A percentile compares a stretch with the other conserved stretches of the same genome.
These are phyloP conservation scores for Coemansia sp. DNA, from an alignment of 192 early-diverging fungal genomes.

Conservation along the genomic window DNA sequence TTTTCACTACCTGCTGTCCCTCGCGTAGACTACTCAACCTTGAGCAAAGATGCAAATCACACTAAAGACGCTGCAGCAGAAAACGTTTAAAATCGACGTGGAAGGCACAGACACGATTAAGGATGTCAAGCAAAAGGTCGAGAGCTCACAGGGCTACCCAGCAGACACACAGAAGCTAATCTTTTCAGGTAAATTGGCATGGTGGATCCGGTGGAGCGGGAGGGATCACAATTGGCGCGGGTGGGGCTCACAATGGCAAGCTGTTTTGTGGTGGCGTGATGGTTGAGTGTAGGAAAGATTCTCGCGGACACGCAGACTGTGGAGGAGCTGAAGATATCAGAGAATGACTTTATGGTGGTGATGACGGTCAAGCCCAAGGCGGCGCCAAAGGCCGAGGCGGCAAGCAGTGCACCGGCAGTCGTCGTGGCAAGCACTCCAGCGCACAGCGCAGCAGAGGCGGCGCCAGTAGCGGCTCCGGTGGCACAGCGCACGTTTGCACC, in stretches of 20 bases:
- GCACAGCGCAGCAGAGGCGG: constrained; percentile 27
- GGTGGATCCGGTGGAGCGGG: background rate
- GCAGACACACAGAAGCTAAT: constrained; percentile 81
- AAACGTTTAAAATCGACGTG: constrained; percentile 74
- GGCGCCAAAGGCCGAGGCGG: constrained; percentile 35
- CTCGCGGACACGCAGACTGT: constrained; percentile 73
- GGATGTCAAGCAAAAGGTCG: constrained; percentile 75
- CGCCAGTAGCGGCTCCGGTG: constrained; percentile 38
- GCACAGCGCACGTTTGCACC: constrained; percentile 33
- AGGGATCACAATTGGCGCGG: too few relatives aligned
- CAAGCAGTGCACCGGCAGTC: background rate
- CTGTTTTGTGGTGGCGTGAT: constrained; percentile 28
- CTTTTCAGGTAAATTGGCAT: constrained; percentile 48
- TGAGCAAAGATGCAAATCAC: constrained; percentile 62
- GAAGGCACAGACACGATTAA: constrained; percentile 65
- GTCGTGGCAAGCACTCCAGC: constrained; percentile 32
- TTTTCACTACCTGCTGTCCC: background rate
- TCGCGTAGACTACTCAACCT: background rate
- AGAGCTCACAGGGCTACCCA: constrained; percentile 63
- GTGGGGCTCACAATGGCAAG: background rate
- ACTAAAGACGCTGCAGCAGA: constrained; percentile 88
- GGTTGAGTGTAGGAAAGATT: constrained; percentile 64
- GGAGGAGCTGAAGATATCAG: constrained; percentile 68
- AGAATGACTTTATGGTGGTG: constrained; percentile 92
- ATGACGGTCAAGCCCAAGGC: constrained; percentile 80